Conservation (phyloP, 176 grass and related monocot genomes). For the Poa pratensis region DNA sequence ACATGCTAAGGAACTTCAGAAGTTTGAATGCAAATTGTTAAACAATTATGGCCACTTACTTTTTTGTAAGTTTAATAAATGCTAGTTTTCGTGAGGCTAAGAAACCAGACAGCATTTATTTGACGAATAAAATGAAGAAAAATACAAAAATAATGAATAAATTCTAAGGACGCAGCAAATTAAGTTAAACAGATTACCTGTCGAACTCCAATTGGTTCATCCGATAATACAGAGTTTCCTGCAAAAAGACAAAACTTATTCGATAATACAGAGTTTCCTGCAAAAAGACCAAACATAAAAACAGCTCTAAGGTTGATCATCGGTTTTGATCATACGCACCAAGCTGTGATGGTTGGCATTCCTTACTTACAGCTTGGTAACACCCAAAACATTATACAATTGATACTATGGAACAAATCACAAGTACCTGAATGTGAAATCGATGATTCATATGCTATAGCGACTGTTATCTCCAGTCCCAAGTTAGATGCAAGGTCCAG, state of each 20-base stretch:
- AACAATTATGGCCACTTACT: not conserved
- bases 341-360: not conserved
- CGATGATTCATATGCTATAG: conserved; percentile 70
- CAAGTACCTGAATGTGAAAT: conserved; percentile 49
- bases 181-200: conserved; percentile 50
- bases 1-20: not conserved
- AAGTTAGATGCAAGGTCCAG: conserved; percentile 65
- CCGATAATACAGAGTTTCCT: not conserved
- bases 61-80: conserved; percentile 1
- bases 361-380: conserved; percentile 1
- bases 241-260: too few relatives aligned
- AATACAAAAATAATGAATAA: conserved; percentile 2
- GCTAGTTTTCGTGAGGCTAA: not conserved
- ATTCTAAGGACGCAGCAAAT: not conserved
- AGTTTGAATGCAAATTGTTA: conserved; percentile 28
- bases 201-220: conserved; percentile 38
- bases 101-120: too few relatives aligned
- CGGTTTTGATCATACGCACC: not conserved
- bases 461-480: conserved; percentile 69
- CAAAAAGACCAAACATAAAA: conserved; percentile 42
- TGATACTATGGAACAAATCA: not conserved
- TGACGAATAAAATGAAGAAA: not conserved
- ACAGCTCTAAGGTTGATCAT: conserved; percentile 15
- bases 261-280: conserved; percentile 42
- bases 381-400: conserved; percentile 21